Percentiles rank a stretch among this genome's conserved stretches.
These are phyloP conservation scores for Kazachstania africana DNA, from an alignment of 805 yeast species.

Conservation along the genomic window DNA sequence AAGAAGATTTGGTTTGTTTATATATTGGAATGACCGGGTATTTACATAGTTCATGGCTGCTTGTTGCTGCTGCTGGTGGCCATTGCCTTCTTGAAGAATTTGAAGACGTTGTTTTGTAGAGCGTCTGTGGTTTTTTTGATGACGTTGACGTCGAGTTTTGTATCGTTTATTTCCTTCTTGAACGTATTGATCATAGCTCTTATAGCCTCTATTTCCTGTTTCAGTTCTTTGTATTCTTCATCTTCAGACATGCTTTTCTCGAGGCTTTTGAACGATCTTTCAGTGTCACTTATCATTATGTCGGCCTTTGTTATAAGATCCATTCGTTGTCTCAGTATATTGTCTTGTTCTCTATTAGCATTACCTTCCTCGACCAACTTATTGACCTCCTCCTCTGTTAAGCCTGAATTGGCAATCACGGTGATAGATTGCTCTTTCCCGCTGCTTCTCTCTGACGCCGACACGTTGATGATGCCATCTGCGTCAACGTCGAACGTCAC, in stretches of 20 bases:
- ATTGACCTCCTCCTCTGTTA: constrained; percentile 57
- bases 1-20: too few relatives aligned
- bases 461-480: constrained; percentile 71
- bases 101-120: constrained; percentile 48
- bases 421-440: constrained; percentile 57
- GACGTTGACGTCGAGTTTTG: constrained; percentile 33
- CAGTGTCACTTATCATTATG: constrained; percentile 73
- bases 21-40: too few relatives aligned
- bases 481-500: constrained; percentile 75
- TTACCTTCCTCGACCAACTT: constrained; percentile 56
- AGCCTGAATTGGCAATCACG: constrained; percentile 58
- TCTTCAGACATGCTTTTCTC: constrained; percentile 35
- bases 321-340: constrained; percentile 43
- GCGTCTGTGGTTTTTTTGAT: constrained; percentile 59
- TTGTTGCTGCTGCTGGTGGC: neutral
- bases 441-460: constrained; percentile 70
- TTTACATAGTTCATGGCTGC: too few relatives aligned
- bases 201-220: constrained; percentile 28
- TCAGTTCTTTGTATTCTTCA: constrained; percentile 31
- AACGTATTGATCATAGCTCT: constrained; percentile 37
- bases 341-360: constrained; percentile 48
- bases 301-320: constrained; percentile 69
- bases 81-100: constrained; percentile 4
- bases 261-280: constrained; percentile 62
- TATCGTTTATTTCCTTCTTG: constrained; percentile 39